phyloP scores from a whole-genome alignment of 2,329 filamentous ascomycete genomes.

The Podosphaera aphanis region DNA sequence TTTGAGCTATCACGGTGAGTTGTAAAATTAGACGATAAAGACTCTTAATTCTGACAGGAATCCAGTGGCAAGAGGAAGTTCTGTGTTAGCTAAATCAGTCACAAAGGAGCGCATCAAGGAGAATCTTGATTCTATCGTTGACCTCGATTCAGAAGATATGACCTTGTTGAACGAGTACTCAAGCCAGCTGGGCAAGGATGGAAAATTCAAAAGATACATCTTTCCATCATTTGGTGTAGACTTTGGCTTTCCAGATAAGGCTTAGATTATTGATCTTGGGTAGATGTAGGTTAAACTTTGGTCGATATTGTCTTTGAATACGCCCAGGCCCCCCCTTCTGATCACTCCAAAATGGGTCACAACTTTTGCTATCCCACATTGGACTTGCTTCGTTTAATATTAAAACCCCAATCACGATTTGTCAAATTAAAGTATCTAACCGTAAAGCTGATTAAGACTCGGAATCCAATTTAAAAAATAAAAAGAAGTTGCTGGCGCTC shows the following conservation, averaged over 20 bases:
- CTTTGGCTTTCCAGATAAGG: conserved; percentile 44
- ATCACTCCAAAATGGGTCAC: no score
- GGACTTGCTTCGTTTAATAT: no score
- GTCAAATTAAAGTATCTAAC: no score
- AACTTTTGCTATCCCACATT: no score
- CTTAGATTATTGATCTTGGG: not conserved
- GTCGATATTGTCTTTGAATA: no score
- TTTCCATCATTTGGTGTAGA: conserved; percentile 45
- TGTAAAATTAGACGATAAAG: not conserved
- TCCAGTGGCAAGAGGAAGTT: conserved; percentile 41
- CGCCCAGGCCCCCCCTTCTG: no score
- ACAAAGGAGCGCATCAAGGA: conserved; percentile 43
- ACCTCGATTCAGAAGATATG: conserved; percentile 39
- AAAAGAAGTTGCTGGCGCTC: no score
- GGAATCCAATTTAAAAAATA: no score
- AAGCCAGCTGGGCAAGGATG: conserved; percentile 22
- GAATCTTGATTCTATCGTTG: conserved; percentile 38
- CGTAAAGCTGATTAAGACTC: no score
- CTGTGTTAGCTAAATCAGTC: conserved; percentile 52
- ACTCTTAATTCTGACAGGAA: conserved; percentile 2
- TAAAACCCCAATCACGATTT: no score
- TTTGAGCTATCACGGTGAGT: conserved; percentile 48
- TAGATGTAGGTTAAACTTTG: no score
- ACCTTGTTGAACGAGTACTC: conserved; percentile 32
- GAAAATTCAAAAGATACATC: conserved; percentile 36